Conservation (phyloP, 441 rosid genomes). For the Gossypium lobatum region DNA sequence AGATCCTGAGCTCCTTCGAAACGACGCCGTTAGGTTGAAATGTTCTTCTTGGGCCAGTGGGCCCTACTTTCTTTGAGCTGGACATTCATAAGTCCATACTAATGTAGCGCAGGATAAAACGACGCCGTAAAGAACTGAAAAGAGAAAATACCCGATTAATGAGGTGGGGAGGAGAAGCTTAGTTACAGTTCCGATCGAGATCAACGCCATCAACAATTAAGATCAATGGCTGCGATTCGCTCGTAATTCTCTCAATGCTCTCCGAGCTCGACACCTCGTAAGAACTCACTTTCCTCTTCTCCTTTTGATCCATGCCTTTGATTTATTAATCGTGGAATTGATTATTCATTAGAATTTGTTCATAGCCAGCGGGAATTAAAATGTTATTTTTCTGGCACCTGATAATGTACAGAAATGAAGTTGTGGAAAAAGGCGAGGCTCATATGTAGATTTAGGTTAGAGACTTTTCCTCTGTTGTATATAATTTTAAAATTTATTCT, state of each 20-base stretch:
- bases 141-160: not conserved
- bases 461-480: not conserved
- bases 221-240: constrained; percentile 69
- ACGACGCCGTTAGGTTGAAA: not conserved
- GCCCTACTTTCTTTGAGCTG: not conserved
- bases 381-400: not conserved
- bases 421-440: not conserved
- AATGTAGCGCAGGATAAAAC: not conserved
- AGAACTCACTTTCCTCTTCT: constrained; percentile 22
- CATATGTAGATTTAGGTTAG: not conserved
- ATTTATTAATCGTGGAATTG: not conserved
- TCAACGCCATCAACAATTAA: not conserved
- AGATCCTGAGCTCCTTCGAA: not conserved
- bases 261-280: constrained; percentile 77
- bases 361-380: not conserved
- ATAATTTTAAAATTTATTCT: not conserved
- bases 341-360: not conserved
- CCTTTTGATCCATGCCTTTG: not conserved
- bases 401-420: constrained; percentile 5
- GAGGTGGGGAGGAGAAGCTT: not conserved
- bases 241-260: constrained; percentile 71
- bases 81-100: not conserved
- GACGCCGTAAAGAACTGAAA: not conserved
- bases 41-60: not conserved
- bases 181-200: constrained; percentile 3